phyloP scores from a whole-genome alignment of 2,329 filamentous ascomycete genomes.

The Botrytis sinoallii region DNA sequence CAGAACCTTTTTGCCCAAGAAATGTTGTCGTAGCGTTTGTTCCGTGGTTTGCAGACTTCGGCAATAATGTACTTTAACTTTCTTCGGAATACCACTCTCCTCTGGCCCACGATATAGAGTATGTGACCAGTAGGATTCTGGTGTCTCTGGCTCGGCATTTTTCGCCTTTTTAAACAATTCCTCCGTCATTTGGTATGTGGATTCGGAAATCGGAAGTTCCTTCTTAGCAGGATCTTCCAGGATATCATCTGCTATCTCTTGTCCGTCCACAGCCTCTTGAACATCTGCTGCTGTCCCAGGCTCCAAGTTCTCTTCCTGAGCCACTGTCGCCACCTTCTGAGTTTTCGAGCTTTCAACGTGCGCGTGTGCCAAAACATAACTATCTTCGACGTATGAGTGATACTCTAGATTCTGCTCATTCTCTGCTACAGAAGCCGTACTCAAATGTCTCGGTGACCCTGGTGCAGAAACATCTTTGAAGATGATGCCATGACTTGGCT shows the following conservation, averaged over 20 bases:
- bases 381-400: conserved; percentile 28
- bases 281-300: neutral
- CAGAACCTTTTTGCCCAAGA: conserved; percentile 66
- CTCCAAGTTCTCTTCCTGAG: neutral
- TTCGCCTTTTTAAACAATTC: conserved; percentile 49
- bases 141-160: conserved; percentile 43
- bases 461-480: conserved; percentile 34
- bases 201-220: conserved; percentile 40
- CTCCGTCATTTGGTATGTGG: conserved; percentile 48
- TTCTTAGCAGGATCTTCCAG: conserved; percentile 30
- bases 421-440: conserved; percentile 22
- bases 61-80: conserved; percentile 76
- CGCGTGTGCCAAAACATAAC: conserved; percentile 25
- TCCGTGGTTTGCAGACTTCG: conserved; percentile 65
- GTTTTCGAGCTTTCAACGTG: neutral
- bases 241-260: conserved; percentile 2
- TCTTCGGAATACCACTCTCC: conserved; percentile 42
- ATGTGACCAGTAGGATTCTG: conserved; percentile 65
- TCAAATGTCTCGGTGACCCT: conserved; percentile 25
- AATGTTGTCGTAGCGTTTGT: conserved; percentile 57
- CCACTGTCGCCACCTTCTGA: neutral
- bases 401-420: conserved; percentile 25
- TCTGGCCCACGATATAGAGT: conserved; percentile 58
- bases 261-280: neutral
- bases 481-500: conserved; percentile 41